Conservation (phyloP, 1,284 basidiomycete genomes). For the Melampsora americana region DNA sequence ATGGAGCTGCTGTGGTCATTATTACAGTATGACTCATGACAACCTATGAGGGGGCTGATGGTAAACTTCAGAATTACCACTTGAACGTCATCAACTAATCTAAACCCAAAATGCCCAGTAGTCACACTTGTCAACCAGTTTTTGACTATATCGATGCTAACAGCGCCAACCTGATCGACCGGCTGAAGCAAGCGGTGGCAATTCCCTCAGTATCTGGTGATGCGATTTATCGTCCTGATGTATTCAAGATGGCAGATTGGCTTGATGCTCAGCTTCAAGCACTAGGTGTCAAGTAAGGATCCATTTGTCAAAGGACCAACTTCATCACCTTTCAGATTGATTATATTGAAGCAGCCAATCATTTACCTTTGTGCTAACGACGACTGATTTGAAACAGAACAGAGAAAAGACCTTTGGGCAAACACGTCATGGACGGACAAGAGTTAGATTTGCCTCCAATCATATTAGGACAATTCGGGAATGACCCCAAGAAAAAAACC, state of each 20-base stretch:
- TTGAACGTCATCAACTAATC: too few relatives aligned
- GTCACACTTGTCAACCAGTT: conserved; percentile 1
- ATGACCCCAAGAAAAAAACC: conserved; percentile 82
- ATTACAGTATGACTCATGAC: too few relatives aligned
- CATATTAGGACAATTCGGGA: conserved; percentile 70
- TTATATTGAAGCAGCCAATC: too few relatives aligned
- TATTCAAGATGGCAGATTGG: conserved; percentile 53
- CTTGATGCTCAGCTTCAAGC: conserved; percentile 50
- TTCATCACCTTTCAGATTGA: too few relatives aligned
- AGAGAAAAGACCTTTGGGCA: conserved; percentile 58
- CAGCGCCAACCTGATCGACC: conserved; percentile 50
- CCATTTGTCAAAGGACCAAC: too few relatives aligned
- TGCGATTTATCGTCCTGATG: conserved; percentile 52
- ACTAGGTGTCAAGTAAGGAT: conserved; percentile 47
- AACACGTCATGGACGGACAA: conserved; percentile 75
- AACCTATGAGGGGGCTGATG: too few relatives aligned
- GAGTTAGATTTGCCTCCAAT: conserved; percentile 77
- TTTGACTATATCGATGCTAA: conserved; percentile 51
- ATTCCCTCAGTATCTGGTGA: conserved; percentile 54
- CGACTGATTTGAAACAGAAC: conserved; percentile 48
- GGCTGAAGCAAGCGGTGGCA: conserved; percentile 52
- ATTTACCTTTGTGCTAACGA: conserved; percentile 3
- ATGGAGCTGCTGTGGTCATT: too few relatives aligned
- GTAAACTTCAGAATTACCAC: too few relatives aligned
- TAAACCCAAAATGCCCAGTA: too few relatives aligned